Conservation (phyloP, 2,329 filamentous ascomycete species). For the Pseudocercospora pini-densiflorae region DNA sequence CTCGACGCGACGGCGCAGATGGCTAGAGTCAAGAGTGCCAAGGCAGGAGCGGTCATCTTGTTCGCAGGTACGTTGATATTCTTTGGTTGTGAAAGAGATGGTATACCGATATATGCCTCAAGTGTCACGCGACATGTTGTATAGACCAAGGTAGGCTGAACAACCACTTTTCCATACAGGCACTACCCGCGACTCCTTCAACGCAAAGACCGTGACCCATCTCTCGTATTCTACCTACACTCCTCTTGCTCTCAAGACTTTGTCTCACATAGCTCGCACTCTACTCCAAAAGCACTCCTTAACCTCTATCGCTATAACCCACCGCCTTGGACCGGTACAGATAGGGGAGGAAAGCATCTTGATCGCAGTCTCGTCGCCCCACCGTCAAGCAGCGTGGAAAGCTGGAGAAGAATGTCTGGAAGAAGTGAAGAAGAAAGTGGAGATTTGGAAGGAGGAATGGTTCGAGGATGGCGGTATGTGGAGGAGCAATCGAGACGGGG, state of each 20-base stretch:
- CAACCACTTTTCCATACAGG: constrained; percentile 27
- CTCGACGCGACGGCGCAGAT: constrained; percentile 65
- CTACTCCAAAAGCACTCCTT: constrained; percentile 67
- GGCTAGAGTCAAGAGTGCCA: constrained; percentile 70
- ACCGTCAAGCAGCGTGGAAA: constrained; percentile 82
- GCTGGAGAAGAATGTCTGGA: constrained; percentile 91
- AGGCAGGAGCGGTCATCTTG: constrained; percentile 75
- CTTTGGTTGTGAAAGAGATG: neutral
- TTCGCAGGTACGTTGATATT: constrained; percentile 64
- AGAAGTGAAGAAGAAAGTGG: constrained; percentile 81
- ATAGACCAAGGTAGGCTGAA: constrained; percentile 6
- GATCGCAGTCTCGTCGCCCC: constrained; percentile 82
- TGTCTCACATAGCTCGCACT: constrained; percentile 65
- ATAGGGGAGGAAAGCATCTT: constrained; percentile 93
- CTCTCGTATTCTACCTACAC: constrained; percentile 77
- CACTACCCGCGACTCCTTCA: constrained; percentile 73
- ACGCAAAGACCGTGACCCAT: constrained; percentile 70
- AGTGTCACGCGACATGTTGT: constrained; percentile 5
- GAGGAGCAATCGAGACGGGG: constrained; percentile 84
- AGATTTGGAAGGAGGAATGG: constrained; percentile 94
- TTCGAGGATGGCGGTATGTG: constrained; percentile 81
- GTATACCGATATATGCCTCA: neutral
- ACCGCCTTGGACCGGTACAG: constrained; percentile 82
- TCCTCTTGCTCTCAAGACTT: constrained; percentile 70
- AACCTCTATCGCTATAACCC: constrained; percentile 76